Conservation (phyloP, 2,329 filamentous ascomycete species). For the Cadophora sp. region DNA sequence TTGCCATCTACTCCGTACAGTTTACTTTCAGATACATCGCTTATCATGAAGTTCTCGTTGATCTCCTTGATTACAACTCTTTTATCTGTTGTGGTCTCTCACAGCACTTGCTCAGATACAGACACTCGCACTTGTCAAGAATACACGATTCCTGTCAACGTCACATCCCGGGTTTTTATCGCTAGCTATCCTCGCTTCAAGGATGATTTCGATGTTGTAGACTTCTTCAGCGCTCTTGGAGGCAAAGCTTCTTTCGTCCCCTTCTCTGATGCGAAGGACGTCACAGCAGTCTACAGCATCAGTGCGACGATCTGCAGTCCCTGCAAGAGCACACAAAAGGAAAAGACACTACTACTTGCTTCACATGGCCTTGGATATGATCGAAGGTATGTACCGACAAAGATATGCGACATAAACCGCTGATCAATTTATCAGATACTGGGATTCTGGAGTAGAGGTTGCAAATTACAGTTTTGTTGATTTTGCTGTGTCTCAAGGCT, state of each 20-base stretch:
- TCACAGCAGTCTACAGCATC: conserved; percentile 23
- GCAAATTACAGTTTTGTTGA: conserved; percentile 47
- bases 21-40: neutral
- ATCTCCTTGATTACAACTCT: neutral
- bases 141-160: conserved; percentile 1
- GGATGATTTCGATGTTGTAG: conserved; percentile 21
- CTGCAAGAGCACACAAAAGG: neutral
- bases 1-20: neutral
- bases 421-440: conserved; percentile 37
- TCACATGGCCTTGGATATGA: conserved; percentile 15
- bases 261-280: conserved; percentile 13
- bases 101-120: neutral
- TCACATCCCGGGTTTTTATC: neutral
- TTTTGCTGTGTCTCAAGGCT: conserved; percentile 42
- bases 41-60: conserved; percentile 9
- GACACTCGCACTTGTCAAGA: neutral
- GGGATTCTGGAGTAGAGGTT: conserved; percentile 43
- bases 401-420: too few species aligned
- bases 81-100: neutral
- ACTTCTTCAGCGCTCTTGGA: conserved; percentile 17
- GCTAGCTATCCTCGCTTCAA: conserved; percentile 17
- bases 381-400: neutral
- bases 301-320: conserved; percentile 4
- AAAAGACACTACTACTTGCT: conserved; percentile 8
- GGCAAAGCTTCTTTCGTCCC: conserved; percentile 10